phyloP scores from a whole-genome alignment of 2,329 filamentous ascomycete species.

The Cercospora canescens region DNA sequence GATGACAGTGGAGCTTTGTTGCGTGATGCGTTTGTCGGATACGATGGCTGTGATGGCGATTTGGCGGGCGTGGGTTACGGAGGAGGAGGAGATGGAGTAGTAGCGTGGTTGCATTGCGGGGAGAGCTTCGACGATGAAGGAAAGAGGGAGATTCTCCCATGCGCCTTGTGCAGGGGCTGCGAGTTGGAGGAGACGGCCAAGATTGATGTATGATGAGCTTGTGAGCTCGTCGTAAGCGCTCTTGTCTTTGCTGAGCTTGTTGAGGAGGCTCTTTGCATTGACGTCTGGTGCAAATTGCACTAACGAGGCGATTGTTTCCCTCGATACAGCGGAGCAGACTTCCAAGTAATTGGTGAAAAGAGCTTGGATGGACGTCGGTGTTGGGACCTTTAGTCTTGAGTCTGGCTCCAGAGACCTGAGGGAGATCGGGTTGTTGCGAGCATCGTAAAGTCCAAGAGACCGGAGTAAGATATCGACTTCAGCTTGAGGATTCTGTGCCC shows the following conservation, averaged over 20 bases:
- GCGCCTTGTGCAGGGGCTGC: conserved; percentile 22
- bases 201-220: conserved; percentile 37
- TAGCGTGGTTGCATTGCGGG: conserved; percentile 29
- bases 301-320: conserved; percentile 41
- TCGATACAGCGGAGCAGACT: conserved; percentile 44
- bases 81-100: conserved; percentile 33
- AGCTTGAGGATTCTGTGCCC: conserved; percentile 41
- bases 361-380: conserved; percentile 41
- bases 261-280: conserved; percentile 35
- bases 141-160: conserved; percentile 47
- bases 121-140: conserved; percentile 48
- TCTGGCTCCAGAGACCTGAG: conserved; percentile 34
- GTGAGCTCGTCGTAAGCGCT: conserved; percentile 36
- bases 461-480: conserved; percentile 40
- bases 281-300: conserved; percentile 43
- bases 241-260: conserved; percentile 35
- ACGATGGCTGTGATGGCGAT: conserved; percentile 63
- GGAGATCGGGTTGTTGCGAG: conserved; percentile 25
- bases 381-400: conserved; percentile 38
- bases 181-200: conserved; percentile 41
- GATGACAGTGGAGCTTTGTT: conserved; percentile 21
- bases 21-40: conserved; percentile 36
- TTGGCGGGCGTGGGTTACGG: conserved; percentile 29
- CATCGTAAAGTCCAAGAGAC: conserved; percentile 30
- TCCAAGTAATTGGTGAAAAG: conserved; percentile 51